Conservation (phyloP, 768 basidiomycete species). For the Podaxis sp. region DNA sequence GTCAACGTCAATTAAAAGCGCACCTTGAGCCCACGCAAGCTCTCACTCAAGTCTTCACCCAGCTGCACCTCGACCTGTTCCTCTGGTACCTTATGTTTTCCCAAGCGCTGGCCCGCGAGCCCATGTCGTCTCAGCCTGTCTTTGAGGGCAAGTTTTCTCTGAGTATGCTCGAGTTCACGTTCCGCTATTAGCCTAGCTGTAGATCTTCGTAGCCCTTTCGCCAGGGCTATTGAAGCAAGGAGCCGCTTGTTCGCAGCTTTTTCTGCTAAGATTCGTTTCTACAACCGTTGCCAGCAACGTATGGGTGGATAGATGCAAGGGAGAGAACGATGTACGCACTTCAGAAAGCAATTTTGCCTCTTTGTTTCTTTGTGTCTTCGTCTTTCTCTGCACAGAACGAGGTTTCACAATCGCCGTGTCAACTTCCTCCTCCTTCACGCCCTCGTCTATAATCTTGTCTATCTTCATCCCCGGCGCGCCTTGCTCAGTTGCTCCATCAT, state of each 20-base stretch:
- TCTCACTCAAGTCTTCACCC: conserved; percentile 88
- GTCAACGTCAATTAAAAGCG: conserved; percentile 21
- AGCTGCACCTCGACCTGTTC: conserved; percentile 80
- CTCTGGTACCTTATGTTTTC: conserved; percentile 75
- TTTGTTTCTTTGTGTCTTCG: conserved; percentile 59
- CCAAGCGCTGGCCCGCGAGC: conserved; percentile 71
- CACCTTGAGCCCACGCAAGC: conserved; percentile 80
- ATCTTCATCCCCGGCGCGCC: conserved; percentile 67
- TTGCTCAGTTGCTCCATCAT: conserved; percentile 31
- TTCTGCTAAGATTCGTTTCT: conserved; percentile 69
- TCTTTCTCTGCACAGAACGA: conserved; percentile 45
- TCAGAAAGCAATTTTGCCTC: conserved; percentile 64
- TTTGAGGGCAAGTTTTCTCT: conserved; percentile 41
- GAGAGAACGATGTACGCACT: conserved; percentile 35
- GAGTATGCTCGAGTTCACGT: conserved; percentile 42
- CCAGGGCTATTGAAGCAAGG: conserved; percentile 55
- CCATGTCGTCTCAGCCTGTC: conserved; percentile 60
- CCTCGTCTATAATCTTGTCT: conserved; percentile 40
- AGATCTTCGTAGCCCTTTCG: conserved; percentile 49
- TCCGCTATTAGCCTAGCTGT: conserved; percentile 32
- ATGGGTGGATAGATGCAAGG: not conserved
- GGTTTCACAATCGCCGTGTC: conserved; percentile 23
- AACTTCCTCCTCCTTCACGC: conserved; percentile 29
- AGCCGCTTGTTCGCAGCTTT: conserved; percentile 61
- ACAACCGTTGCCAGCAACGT: not conserved